Evolutionary conservation across 805 yeast species (phyloP).

Genomic region (Cyberlindnera amylophila): DNA sequence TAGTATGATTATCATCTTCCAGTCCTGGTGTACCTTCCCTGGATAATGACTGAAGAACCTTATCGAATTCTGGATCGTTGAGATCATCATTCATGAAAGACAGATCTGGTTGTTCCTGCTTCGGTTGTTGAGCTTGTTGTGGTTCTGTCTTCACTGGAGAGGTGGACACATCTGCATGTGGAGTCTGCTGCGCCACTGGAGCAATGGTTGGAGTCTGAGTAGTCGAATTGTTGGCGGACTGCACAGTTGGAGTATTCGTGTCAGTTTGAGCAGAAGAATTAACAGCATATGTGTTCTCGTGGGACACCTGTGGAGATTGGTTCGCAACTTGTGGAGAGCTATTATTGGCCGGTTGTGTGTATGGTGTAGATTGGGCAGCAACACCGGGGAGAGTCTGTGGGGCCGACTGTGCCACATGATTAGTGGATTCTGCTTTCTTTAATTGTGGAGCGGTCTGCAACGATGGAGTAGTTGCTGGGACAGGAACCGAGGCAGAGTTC

Average conservation of each 20-base stretch:
- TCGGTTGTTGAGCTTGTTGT: background rate
- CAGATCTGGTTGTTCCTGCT: conserved; percentile 1
- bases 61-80: conserved; percentile 27
- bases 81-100: conserved; percentile 9
- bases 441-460: conserved; percentile 5
- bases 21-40: conserved; percentile 28
- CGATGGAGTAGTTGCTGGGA: no score
- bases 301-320: background rate
- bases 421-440: conserved; percentile 1
- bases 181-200: background rate
- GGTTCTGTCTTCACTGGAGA: background rate
- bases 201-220: background rate
- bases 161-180: background rate
- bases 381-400: background rate
- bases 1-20: conserved; percentile 8
- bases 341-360: background rate
- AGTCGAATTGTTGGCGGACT: background rate
- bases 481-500: no score
- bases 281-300: background rate
- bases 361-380: conserved; percentile 9
- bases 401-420: background rate
- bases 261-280: background rate
- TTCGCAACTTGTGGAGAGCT: conserved; percentile 4
- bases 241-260: background rate
- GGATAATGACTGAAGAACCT: conserved; percentile 26